Evolutionary conservation across 2,329 filamentous ascomycete species (phyloP), one percentile per base, ranked within the genome.

Genomic region (Biscogniauxia mediterranea): DNA sequence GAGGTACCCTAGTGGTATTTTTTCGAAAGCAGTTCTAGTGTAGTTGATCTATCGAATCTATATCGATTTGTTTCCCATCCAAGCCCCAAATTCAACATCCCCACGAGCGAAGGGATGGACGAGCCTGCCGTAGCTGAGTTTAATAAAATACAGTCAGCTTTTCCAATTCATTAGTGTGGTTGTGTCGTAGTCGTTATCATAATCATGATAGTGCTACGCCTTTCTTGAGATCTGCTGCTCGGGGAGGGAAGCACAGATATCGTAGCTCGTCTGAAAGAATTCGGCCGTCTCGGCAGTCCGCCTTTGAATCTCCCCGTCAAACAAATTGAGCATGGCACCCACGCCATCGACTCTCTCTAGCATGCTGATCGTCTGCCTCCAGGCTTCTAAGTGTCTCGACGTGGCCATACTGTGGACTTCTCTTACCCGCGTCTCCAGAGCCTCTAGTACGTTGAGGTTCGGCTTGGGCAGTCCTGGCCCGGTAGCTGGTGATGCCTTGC

Each of bases 241-340:
- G 21, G 60, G 1, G 5, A 68, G 61, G 23, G 66, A 56, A 21
- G 53, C 19, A 28, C 61, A 61, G 46, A 66, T 59, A 19, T 68
- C 54, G 56, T 68, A 68, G 25, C 52, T 50, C 5, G 63, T 57
- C 1, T 59, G 63, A 58, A 68, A 68, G 61, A 68, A 68, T 19
- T 66, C 63, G 19, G 63, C 64, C 55, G 64, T 65, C 57, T 68
- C 66, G 53, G 59, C 60, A 25, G 63, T 65, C 3, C 66, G 61
- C 20, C 66, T 58, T 55, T 62, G 59, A 63, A 68, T 66, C 60
- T 66, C 66, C 52, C 56, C 60, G 32, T 68, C 66, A 53, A 68
- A 66, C 7, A 68, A 51, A 50, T 56, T 61, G 19, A 68, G 54
- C 66, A 66, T 66, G 54, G 66, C 62, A 19, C 64, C 63, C 17